A percentile compares a stretch with the other conserved stretches of the same genome.
phyloP scores from a whole-genome alignment of 306 rosid genomes.

The Castanea mollissima region DNA sequence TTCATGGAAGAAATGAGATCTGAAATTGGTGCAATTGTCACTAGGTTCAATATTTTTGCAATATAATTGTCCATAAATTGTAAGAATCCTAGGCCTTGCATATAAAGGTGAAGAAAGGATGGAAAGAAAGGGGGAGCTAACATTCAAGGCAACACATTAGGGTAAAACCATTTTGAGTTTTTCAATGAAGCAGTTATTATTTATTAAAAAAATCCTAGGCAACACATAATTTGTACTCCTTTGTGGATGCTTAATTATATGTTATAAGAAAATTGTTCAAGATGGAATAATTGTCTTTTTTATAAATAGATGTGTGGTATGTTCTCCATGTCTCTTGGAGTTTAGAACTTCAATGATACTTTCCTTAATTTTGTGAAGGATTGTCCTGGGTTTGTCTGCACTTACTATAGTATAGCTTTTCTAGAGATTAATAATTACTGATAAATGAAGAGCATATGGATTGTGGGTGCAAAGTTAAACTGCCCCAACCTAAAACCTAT shows the following conservation, averaged over 20 bases:
- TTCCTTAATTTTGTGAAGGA: no score
- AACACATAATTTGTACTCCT: neutral
- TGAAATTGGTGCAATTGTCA: neutral
- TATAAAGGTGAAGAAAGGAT: neutral
- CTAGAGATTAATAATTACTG: neutral
- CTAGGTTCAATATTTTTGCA: neutral
- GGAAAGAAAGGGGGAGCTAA: neutral
- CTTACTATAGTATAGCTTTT: no score
- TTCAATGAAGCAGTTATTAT: no score
- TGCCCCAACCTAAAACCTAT: neutral
- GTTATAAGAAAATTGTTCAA: neutral
- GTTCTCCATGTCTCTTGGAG: neutral
- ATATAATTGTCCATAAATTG: neutral
- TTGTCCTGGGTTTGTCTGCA: no score
- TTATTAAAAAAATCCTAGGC: no score
- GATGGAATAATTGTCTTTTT: no score
- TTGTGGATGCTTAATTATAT: neutral
- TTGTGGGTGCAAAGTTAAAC: neutral
- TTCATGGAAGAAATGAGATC: neutral
- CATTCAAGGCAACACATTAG: neutral
- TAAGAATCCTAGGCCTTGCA: neutral
- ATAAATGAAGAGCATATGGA: neutral
- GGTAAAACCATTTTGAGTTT: no score
- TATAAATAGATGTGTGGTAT: no score
- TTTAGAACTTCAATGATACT: no score